These are phyloP conservation scores for Claviceps quebecensis DNA, from an alignment of 2,329 filamentous ascomycete species.

Conservation along the genomic window DNA sequence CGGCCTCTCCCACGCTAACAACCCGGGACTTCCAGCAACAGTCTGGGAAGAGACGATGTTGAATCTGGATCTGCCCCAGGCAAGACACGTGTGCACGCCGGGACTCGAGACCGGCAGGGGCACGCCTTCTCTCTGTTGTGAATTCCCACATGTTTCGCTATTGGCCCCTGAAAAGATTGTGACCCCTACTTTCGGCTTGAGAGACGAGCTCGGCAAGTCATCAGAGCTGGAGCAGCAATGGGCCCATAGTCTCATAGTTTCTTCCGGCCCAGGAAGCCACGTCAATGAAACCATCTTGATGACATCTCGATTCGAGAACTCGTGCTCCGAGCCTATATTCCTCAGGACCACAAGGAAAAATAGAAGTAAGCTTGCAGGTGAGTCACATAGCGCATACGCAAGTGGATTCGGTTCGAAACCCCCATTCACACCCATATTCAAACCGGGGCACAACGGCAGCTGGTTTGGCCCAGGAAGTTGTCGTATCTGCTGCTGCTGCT, in stretches of 20 bases:
- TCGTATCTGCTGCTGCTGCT: background rate
- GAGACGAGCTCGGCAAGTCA: slow-evolving; percentile 9
- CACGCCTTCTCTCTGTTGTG: background rate
- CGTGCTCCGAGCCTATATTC: slow-evolving; percentile 24
- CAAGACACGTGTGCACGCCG: slow-evolving; percentile 28
- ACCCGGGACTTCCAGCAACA: slow-evolving; percentile 24
- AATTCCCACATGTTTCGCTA: slow-evolving; percentile 5
- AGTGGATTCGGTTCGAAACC: slow-evolving; percentile 38
- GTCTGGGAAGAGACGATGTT: slow-evolving; percentile 28
- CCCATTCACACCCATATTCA: slow-evolving; percentile 17
- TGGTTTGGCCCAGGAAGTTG: slow-evolving; percentile 5
- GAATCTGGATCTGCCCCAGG: slow-evolving; percentile 32
- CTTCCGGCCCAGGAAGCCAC: slow-evolving; percentile 54
- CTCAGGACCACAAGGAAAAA: slow-evolving; percentile 36
- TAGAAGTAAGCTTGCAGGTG: slow-evolving; percentile 42
- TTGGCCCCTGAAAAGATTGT: slow-evolving; percentile 31
- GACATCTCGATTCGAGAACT: slow-evolving; percentile 36
- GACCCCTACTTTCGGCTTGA: slow-evolving; percentile 28
- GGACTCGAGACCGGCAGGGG: slow-evolving; percentile 12
- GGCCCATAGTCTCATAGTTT: slow-evolving; percentile 42
- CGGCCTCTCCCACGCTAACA: slow-evolving; percentile 35
- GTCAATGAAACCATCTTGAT: slow-evolving; percentile 47
- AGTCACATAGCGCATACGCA: slow-evolving; percentile 48
- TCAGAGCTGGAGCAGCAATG: slow-evolving; percentile 23
- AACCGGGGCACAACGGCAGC: slow-evolving; percentile 8